Base-by-base conservation (phyloP, 441 rosid species). In the Adansonia rubrostipa region DNA sequence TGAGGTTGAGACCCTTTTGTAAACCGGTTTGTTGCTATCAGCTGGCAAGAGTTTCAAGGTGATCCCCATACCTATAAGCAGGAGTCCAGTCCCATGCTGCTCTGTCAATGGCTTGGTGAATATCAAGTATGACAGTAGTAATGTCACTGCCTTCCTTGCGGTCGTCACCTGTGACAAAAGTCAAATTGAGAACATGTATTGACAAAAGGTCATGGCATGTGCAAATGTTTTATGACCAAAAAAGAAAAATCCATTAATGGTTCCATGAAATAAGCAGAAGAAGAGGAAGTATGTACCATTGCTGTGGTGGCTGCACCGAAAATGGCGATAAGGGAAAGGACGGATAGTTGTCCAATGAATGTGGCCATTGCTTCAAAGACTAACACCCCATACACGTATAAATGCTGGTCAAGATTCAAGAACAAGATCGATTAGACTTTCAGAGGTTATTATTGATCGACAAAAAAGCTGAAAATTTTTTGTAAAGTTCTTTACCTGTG, bases 281-380 rank as follows among this genome's bases (percentile, higher is more conserved):
- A 28, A 28, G 33, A 28, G 42, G 13, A 60, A 10, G 9, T 3
- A 8, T 28, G 73, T 87, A 94, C 97, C 95, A 94, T 89, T 24
- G 98, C 95, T 5, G 98, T 92, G 24, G 95, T 90, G 53, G 97
- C 97, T 5, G 98, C 98, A 58, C 98, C 97, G 40, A 92, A 94
- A 80, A 94, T 81, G 69, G 98, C 97, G 75, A 92, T 91, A 67
- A 94, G 92, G 0, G 98, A 90, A 42, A 94, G 86, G 69, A 94
- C 98, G 3, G 98, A 94, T 73, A 92, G 91, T 86, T 94, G 98
- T 51, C 96, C 95, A 3, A 94, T 82, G 76, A 92, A 92, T 0
- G 98, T 94, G 15, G 96, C 98, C 94, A 91, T 88, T 71, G 98
- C 96, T 87, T 94, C 98, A 2, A 94, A 94, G 19, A 94, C 79